Base-by-base conservation (phyloP, 805 yeast genomes). In the Dipodascopsis uninucleata region DNA sequence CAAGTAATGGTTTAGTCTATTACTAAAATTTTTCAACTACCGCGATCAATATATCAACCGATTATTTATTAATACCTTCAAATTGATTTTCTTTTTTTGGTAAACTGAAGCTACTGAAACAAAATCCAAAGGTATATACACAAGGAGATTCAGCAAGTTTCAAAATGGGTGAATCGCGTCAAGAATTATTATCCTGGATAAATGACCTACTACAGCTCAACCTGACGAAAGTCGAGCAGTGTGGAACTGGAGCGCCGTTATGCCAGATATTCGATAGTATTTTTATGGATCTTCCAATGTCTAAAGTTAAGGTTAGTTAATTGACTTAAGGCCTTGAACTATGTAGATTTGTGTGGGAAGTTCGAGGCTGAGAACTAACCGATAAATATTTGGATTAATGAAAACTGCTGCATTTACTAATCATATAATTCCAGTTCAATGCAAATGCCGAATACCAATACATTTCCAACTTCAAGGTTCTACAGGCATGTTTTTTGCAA, bases 181-280 rank as follows among this genome's bases (percentile, higher is more conserved):
- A 81, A 34, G 96, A 87, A 57, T 73, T 93, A 14, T 67, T 93
- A 44, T 75, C 74, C 43, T 93, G 97, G 97, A 71, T 93, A 55
- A 90, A 90, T 60, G 71, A 76, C 33, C 74, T 85, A 2, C 71
- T 87, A 36, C 75, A 75, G 34, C 65, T 88, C 32, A 71, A 79
- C 51, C 77, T 85, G 58, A 71, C 78, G 28, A 86, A 84, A 61
- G 82, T 93, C 1, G 98, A 93, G 61, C 89, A 89, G 64, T 82
- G 96, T 61, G 99, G 99, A 14, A 78, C 84, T 2, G 99, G 99
- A 1, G 96, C 96, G 1, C 90, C 87, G 1, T 90, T 86, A 62
- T 88, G 97, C 64, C 96, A 89, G 68, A 75, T 93, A 31, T 72
- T 90, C 70, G 97, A 93, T 64, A 78, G 88, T 5, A 79, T 93